These are phyloP conservation scores for Entamoeba moshkovskii DNA, from an alignment of 208 protist species.

Conservation along the genomic window DNA sequence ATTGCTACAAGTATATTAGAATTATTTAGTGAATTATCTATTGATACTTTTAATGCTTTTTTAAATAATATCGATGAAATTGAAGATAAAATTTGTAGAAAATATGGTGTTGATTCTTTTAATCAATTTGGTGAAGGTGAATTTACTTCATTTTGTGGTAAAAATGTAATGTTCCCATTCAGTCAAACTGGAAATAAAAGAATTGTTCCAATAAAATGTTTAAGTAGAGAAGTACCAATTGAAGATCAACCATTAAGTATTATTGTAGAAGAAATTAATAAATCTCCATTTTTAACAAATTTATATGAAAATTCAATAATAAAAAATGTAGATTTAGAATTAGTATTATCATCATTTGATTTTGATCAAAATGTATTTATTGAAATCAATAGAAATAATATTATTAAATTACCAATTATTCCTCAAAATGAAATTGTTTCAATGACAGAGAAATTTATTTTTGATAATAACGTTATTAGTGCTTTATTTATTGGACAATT, in stretches of 20 bases:
- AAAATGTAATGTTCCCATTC: background rate
- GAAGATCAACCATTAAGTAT: background rate
- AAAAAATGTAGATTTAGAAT: background rate
- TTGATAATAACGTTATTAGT: background rate
- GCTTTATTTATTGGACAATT: background rate
- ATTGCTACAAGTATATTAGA: background rate
- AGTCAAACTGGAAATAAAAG: background rate
- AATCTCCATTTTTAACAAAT: background rate
- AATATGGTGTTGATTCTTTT: background rate
- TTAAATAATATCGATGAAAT: background rate
- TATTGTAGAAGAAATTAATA: background rate
- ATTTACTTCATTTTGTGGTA: background rate
- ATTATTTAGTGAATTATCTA: background rate
- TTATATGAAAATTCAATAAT: background rate
- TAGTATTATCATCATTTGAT: background rate
- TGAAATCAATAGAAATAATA: background rate
- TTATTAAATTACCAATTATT: background rate
- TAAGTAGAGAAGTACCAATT: background rate
- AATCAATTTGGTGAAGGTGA: background rate
- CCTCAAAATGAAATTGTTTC: background rate
- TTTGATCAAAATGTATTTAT: background rate
- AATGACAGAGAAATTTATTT: background rate
- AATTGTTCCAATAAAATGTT: background rate
- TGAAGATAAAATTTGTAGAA: background rate
- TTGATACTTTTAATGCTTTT: background rate